Base-by-base conservation (phyloP, 768 basidiomycete genomes). In the Cantharellus anzutake region DNA sequence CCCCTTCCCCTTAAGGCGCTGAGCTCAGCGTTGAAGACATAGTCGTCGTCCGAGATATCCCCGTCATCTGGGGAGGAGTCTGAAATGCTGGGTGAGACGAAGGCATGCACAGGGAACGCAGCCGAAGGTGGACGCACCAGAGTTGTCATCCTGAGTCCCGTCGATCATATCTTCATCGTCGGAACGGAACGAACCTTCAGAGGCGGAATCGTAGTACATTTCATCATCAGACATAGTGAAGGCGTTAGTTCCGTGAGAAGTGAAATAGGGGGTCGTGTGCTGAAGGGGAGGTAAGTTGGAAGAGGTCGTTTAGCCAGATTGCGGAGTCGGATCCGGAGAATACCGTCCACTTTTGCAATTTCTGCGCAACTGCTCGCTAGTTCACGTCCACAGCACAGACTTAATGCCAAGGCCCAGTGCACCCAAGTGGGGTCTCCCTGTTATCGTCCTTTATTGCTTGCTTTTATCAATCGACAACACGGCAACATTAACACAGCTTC, bases 1-100 rank as follows among this genome's bases (percentile, higher is more conserved):
- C 51, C 73, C 74, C 67, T 80, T 82, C 3, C 74, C 68, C 80
- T 68, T 84, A 82, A 59, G 34, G 59, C 42, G 56, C 60, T 61
- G 52, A 62, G 62, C 39, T 63, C 62, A 48, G 56, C 56, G 20
- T 58, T 51, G 60, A 60, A 60, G 40, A 50, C 61, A 59, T 58
- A 41, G 55, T 63, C 62, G 7, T 38, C 63, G 53, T 73, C 73
- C 63, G 83, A 84, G 74, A 83, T 77, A 62, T 83, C 84, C 59
- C 42, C 20, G 35, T 42, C 42, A n/a, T 16, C 29, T 14, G 29
- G 20, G 20, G 11, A 4, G 1, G n/a, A 40, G 7, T n/a, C 16
- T 34, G 63, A n/a, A 1, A 62, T 69, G 68, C 58, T 66, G 67
- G 0, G 62, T 66, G 4, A 11, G 51, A 56, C 53, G 51, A 62